Evolutionary conservation across 306 rosid genomes (phyloP).

Genomic region (Acacia confusa): DNA sequence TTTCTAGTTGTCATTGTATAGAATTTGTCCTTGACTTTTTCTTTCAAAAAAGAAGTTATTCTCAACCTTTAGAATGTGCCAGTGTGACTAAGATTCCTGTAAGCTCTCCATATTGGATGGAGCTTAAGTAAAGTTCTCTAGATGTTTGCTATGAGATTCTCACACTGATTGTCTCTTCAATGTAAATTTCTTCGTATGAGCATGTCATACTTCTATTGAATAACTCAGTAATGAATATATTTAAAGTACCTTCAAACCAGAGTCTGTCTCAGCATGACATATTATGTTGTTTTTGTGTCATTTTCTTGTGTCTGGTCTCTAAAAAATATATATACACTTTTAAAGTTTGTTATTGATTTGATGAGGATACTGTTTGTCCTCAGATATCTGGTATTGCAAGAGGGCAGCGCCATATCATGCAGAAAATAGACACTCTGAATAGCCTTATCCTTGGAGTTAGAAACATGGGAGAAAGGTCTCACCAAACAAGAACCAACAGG

Average conservation of each 20-base stretch:
- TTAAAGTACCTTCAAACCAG: neutral
- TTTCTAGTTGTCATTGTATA: neutral
- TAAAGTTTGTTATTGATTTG: slow-evolving; percentile 3
- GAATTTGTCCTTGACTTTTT: neutral
- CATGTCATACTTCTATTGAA: neutral
- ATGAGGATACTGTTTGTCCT: slow-evolving; percentile 17
- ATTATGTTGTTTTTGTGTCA: too few relatives aligned
- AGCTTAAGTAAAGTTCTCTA: neutral
- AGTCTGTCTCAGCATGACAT: neutral
- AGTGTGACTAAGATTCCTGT: neutral
- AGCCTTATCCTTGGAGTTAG: slow-evolving; percentile 65
- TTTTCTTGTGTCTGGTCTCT: neutral
- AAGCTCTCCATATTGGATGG: neutral
- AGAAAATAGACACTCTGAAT: slow-evolving; percentile 75
- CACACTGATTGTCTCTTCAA: neutral
- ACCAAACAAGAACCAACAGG: slow-evolving; percentile 53
- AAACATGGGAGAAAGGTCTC: slow-evolving; percentile 47
- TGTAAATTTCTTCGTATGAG: neutral
- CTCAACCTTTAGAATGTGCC: neutral
- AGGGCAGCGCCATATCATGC: slow-evolving; percentile 84
- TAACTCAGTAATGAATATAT: neutral
- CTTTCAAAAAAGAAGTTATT: neutral
- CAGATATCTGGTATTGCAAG: slow-evolving; percentile 68
- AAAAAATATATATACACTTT: neutral
- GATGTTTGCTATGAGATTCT: neutral